Percentiles rank a stretch among this genome's conserved stretches.
Evolutionary conservation across 129 eudicot species (phyloP).

Genomic region (Chrysanthemum seticuspe): DNA sequence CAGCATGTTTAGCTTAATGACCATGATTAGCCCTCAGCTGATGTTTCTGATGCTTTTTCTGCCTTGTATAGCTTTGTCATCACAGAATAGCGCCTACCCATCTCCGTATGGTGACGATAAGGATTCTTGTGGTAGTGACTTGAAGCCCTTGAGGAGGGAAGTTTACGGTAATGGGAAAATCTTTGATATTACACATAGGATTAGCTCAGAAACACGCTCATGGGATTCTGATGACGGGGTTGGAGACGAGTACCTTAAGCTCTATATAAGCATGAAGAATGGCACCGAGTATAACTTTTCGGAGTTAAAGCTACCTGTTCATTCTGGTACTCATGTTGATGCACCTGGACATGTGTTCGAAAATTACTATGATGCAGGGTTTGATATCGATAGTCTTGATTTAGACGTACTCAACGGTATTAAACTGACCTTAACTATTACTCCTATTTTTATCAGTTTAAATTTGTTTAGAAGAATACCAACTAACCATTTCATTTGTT

Average conservation of each 20-base stretch:
- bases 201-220: constrained; percentile 43
- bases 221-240: constrained; percentile 46
- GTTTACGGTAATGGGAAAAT: constrained; percentile 52
- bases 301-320: constrained; percentile 53
- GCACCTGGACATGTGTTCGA: constrained; percentile 76
- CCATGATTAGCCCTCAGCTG: background rate
- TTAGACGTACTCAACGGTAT: constrained; percentile 57
- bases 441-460: no score
- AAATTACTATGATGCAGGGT: constrained; percentile 61
- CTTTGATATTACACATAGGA: constrained; percentile 63
- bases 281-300: constrained; percentile 62
- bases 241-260: constrained; percentile 39
- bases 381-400: constrained; percentile 67
- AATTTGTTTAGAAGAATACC: no score
- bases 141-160: constrained; percentile 55
- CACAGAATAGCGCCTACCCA: background rate
- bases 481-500: no score
- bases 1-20: no score
- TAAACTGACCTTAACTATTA: no score
- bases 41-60: background rate
- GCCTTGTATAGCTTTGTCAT: background rate
- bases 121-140: background rate
- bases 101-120: background rate
- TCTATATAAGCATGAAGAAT: constrained; percentile 56
- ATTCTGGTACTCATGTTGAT: constrained; percentile 82